Evolutionary conservation across 352 stramenopile genomes (phyloP), one percentile per base, ranked within the genome.

Genomic region (Globisporangium cystogenes): DNA sequence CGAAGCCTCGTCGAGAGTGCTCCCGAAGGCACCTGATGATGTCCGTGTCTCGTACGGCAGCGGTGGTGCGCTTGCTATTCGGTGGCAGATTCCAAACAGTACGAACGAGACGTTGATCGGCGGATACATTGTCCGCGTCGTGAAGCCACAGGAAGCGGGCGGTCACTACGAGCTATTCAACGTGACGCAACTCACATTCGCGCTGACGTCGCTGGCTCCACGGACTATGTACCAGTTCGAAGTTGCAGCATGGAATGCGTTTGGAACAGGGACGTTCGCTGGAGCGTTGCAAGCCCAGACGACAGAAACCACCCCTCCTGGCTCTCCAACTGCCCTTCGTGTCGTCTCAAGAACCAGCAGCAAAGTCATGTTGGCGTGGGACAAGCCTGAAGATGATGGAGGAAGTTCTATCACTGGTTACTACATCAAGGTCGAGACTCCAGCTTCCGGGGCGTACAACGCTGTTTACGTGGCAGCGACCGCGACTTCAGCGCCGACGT

Each of bases 31-130:
- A 29, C 57, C 68, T 3, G 41, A 37, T 0, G 23, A 41, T n/a
- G 15, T 74, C 12, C 10, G 51, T 1, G 18, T 65, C 31, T 41
- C 52, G 1, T 57, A 58, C 24, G 42, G 42, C 15, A 88, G 68
- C 15, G 77, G 77, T 44, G 77, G 77, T 2, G 72, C 85, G 43
- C 60, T 88, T 23, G 59, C 66, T 47, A 24, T 86, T 41, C n/a
- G 43, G 18, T 85, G 72, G 72, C 36, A 50, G 1, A 12, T 0
- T 18, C 23, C 62, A 23, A 51, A 39, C 4, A 58, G 26, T 3
- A 50, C 20, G 11, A 23, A 20, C 4, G 23, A n/a, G 3, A 37
- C 18, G 0, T 14, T 23, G 2, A 11, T 55, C 0, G 20, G 26
- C 1, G 76, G 76, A 26, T 81, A 72, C 47, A 27, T 88, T 14